Evolutionary conservation across 345 rosid genomes (phyloP).

Genomic region (Bruguiera gymnorhiza): DNA sequence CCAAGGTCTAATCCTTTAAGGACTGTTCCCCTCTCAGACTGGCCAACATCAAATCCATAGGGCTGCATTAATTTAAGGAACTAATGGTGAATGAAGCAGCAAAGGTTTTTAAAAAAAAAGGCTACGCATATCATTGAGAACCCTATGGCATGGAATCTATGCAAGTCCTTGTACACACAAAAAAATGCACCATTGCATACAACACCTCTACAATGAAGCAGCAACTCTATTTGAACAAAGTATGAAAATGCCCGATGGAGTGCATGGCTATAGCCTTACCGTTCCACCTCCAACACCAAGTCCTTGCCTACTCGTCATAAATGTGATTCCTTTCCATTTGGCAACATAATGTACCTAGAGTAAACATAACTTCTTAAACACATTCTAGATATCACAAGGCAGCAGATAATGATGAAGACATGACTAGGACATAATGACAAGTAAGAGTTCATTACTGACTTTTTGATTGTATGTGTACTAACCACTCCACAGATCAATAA

Average conservation of each 20-base stretch:
- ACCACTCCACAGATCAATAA: too few relatives aligned
- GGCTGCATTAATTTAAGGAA: slow-evolving; percentile 52
- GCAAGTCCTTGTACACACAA: not conserved
- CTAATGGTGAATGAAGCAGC: not conserved
- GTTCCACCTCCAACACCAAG: slow-evolving; percentile 97
- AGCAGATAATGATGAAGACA: slow-evolving; percentile 2
- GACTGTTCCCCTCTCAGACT: slow-evolving; percentile 79
- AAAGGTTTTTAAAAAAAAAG: not conserved
- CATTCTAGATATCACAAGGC: not conserved
- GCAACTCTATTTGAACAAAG: not conserved
- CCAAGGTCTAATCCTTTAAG: slow-evolving; percentile 95
- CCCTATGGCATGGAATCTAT: not conserved
- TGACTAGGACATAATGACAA: not conserved
- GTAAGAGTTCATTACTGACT: not conserved
- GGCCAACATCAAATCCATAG: slow-evolving; percentile 92
- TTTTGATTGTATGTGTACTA: not conserved
- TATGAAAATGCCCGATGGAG: not conserved
- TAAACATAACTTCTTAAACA: slow-evolving; percentile 10
- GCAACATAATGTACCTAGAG: slow-evolving; percentile 91
- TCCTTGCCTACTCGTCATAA: slow-evolving; percentile 98
- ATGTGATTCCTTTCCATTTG: slow-evolving; percentile 89
- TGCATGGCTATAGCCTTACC: slow-evolving; percentile 37
- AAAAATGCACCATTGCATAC: not conserved
- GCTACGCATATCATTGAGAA: not conserved
- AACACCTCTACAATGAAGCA: too few relatives aligned